phyloP scores from a whole-genome alignment of 148 eudicot genomes.

The Limonium bicolor region DNA sequence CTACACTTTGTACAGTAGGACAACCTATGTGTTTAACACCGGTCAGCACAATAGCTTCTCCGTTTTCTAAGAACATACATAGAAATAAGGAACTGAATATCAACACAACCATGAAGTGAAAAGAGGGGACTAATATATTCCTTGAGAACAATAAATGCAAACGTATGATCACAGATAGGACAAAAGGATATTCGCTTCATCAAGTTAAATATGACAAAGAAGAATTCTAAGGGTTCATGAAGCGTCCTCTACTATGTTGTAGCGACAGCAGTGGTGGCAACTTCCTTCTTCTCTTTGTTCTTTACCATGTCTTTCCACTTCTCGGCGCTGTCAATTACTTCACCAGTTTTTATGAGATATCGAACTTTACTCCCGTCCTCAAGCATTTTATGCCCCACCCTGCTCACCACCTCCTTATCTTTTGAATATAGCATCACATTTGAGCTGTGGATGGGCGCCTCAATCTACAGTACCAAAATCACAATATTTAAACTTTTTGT shows the following conservation, averaged over 20 bases:
- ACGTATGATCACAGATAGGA: no score
- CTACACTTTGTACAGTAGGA: no score
- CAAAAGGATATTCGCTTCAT: no score
- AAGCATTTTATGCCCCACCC: conserved; percentile 78
- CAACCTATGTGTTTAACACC: no score
- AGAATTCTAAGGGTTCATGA: no score
- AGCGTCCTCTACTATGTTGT: neutral
- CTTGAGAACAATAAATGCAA: no score
- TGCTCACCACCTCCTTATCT: conserved; percentile 63
- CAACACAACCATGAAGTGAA: no score
- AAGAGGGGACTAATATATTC: no score
- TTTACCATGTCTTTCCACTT: conserved; percentile 61
- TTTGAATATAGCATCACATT: conserved; percentile 95
- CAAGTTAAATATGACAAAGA: no score
- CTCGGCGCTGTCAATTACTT: conserved; percentile 77
- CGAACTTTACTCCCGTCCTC: conserved; percentile 85
- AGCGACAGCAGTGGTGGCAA: conserved; percentile 33
- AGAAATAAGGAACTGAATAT: no score
- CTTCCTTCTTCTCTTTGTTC: conserved; percentile 52
- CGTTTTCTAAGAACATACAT: no score
- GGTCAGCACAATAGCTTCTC: no score
- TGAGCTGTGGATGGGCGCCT: conserved; percentile 91
- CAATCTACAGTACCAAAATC: conserved; percentile 34
- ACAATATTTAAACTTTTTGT: neutral
- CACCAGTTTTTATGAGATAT: conserved; percentile 92